A percentile compares a stretch with the other conserved stretches of the same genome.
phyloP scores from a whole-genome alignment of 2,329 filamentous ascomycete genomes.

The Paracoccidioides lutzii region DNA sequence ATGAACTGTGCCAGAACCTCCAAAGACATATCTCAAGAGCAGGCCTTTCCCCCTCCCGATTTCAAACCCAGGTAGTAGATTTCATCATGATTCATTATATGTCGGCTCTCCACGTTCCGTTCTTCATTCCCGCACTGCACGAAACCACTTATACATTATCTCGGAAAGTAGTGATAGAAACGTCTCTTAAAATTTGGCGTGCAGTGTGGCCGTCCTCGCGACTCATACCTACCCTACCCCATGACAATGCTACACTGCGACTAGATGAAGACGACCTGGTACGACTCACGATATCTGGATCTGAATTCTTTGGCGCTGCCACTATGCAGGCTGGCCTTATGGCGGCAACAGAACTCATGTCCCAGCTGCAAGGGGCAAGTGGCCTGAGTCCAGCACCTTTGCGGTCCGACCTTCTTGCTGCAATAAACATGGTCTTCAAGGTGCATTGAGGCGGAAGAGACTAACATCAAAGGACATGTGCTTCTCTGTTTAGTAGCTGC shows the following conservation, averaged over 20 bases:
- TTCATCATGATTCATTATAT: constrained; percentile 20
- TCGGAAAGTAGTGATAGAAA: constrained; percentile 37
- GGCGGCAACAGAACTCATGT: constrained; percentile 17
- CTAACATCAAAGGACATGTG: constrained; percentile 43
- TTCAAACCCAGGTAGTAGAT: constrained; percentile 15
- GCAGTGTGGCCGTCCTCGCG: constrained; percentile 22
- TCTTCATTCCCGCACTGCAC: constrained; percentile 13
- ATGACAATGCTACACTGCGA: constrained; percentile 1
- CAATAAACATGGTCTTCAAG: constrained; percentile 30
- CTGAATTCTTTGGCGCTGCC: constrained; percentile 17
- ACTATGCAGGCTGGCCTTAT: constrained; percentile 13
- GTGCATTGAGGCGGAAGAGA: constrained; percentile 39
- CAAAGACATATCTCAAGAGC: constrained; percentile 6
- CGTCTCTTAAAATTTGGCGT: constrained; percentile 36
- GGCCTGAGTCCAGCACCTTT: constrained; percentile 16
- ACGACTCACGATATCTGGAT: constrained; percentile 28
- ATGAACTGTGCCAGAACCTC: constrained; percentile 23
- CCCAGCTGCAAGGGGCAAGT: constrained; percentile 19
- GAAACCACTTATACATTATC: constrained; percentile 35
- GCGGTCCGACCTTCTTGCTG: constrained; percentile 17
- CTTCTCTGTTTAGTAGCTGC: constrained; percentile 28
- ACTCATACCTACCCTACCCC: background rate
- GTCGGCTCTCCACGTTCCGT: constrained; percentile 20
- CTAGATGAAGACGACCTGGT: constrained; percentile 21
- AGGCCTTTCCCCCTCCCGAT: constrained; percentile 8